A percentile compares a stretch with the other conserved stretches of the same genome.
Evolutionary conservation across 2,329 filamentous ascomycete genomes (phyloP).

Genomic region (Fusarium poae): DNA sequence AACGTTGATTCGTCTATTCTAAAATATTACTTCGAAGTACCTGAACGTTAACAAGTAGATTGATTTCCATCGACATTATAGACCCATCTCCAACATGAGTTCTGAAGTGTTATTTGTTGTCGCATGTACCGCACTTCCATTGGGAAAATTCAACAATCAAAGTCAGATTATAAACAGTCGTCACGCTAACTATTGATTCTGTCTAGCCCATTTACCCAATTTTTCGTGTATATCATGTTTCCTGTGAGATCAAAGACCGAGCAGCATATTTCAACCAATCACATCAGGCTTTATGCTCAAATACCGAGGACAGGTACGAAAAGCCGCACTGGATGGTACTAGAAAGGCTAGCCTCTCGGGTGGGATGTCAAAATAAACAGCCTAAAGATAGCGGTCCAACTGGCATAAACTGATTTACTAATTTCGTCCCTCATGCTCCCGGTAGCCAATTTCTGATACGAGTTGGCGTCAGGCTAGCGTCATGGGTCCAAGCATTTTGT

Average conservation of each 20-base stretch:
- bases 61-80: rapidly evolving
- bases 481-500: too few relatives aligned
- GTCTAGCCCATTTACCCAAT: background rate
- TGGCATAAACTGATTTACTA: too few relatives aligned
- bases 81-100: constrained; percentile 15
- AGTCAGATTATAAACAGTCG: too few relatives aligned
- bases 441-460: too few relatives aligned
- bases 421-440: too few relatives aligned
- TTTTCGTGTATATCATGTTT: background rate
- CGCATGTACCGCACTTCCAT: constrained; percentile 50
- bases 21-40: background rate
- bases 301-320: background rate
- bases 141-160: constrained; percentile 59
- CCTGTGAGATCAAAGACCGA: background rate
- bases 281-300: background rate
- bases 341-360: too few relatives aligned
- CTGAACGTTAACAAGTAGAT: background rate
- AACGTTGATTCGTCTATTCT: background rate
- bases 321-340: too few relatives aligned
- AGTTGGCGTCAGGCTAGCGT: background rate
- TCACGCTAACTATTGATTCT: too few relatives aligned
- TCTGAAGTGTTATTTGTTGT: background rate
- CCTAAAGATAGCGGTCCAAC: too few relatives aligned
- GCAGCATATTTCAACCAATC: background rate
- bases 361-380: too few relatives aligned